A percentile compares a stretch with the other conserved stretches of the same genome.
These are phyloP conservation scores for Hemisphaericaspora xylanilytica DNA, from an alignment of 1,139 yeast species.

Conservation along the genomic window DNA sequence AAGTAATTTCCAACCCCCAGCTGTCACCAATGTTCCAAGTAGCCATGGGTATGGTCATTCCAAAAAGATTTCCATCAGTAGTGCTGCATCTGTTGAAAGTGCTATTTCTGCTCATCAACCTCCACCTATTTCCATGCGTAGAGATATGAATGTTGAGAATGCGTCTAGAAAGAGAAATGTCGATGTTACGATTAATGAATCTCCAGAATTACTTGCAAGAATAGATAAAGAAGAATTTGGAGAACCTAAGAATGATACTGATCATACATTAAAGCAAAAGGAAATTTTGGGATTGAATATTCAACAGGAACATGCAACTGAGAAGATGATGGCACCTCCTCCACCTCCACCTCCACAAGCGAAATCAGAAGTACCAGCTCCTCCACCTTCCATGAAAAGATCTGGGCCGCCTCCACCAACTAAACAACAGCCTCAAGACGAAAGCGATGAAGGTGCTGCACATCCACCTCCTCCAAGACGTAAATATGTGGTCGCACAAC, in stretches of 20 bases:
- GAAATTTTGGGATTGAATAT: background rate
- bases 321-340: slow-evolving; percentile 3
- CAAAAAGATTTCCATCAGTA: slow-evolving; percentile 26
- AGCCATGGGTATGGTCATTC: slow-evolving; percentile 4
- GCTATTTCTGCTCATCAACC: slow-evolving; percentile 14
- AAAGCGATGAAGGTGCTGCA: background rate
- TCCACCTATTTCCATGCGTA: background rate
- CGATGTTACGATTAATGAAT: slow-evolving; percentile 15
- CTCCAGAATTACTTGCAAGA: slow-evolving; percentile 12
- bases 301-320: background rate
- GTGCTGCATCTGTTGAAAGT: slow-evolving; percentile 25
- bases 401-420: background rate
- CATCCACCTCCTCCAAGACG: background rate
- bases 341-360: slow-evolving; percentile 6
- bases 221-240: background rate
- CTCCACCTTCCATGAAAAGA: slow-evolving; percentile 1
- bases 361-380: slow-evolving; percentile 12
- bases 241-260: background rate
- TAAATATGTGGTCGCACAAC: background rate
- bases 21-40: too few species aligned
- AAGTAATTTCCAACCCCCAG: background rate
- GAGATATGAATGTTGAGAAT: background rate
- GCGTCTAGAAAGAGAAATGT: slow-evolving; percentile 9
- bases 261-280: background rate
- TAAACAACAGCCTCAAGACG: background rate